Conservation (phyloP, 768 basidiomycete genomes). For the Podaxis carcinomalis region DNA sequence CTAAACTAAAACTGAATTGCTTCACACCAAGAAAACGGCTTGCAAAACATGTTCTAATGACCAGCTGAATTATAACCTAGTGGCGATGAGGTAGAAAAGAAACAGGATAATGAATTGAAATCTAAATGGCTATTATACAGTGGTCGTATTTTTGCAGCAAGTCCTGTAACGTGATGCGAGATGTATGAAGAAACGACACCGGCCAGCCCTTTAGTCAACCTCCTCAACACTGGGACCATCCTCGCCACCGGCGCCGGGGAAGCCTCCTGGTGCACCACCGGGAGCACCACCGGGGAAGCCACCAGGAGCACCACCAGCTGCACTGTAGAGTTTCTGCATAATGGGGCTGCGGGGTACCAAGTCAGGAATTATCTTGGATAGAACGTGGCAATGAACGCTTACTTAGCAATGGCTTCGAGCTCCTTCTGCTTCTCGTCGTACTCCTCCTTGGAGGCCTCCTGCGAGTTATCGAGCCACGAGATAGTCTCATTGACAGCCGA, state of each 20-base stretch:
- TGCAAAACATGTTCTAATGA: too few species aligned
- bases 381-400: constrained; percentile 12
- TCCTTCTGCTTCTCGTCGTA: constrained; percentile 93
- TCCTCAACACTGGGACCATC: constrained; percentile 92
- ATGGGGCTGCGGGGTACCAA: constrained; percentile 34
- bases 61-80: too few species aligned
- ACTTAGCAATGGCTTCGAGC: constrained; percentile 77
- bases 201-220: constrained; percentile 56
- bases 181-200: constrained; percentile 14
- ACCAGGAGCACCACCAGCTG: constrained; percentile 64
- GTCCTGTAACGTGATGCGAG: constrained; percentile 12
- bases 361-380: constrained; percentile 3
- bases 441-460: constrained; percentile 92
- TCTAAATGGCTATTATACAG: constrained; percentile 13
- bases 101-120: constrained; percentile 3
- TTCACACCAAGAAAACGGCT: too few species aligned
- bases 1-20: too few species aligned
- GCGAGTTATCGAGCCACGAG: constrained; percentile 79
- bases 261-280: constrained; percentile 59
- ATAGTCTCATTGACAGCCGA: constrained; percentile 78
- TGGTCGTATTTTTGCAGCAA: constrained; percentile 19
- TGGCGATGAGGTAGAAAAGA: background rate
- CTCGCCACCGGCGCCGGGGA: constrained; percentile 61
- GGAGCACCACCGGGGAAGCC: constrained; percentile 57
- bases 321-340: constrained; percentile 73